Conservation (phyloP, 768 basidiomycete species). For the Grammothele lineata region DNA sequence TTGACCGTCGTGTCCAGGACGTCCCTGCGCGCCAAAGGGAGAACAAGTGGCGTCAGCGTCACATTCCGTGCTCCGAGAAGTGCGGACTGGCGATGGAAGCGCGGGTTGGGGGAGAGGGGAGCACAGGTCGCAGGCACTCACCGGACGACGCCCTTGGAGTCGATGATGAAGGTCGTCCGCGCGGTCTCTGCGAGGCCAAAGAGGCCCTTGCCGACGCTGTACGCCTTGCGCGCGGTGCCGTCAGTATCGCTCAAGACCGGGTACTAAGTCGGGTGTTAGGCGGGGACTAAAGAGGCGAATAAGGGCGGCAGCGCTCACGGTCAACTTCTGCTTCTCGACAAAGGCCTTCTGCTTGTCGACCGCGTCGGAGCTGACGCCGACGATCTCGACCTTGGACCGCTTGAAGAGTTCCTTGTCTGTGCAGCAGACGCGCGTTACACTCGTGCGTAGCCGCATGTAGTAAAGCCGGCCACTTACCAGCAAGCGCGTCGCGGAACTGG, state of each 20-base stretch:
- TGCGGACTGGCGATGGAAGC: too few relatives aligned
- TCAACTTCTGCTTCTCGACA: constrained; percentile 64
- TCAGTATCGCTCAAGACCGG: constrained; percentile 73
- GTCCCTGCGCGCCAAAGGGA: constrained; percentile 37
- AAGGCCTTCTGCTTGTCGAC: constrained; percentile 72
- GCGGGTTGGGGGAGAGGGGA: too few relatives aligned
- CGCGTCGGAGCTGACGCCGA: constrained; percentile 73
- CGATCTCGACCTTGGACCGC: constrained; percentile 54
- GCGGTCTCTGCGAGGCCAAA: constrained; percentile 55
- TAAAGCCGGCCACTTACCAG: constrained; percentile 45
- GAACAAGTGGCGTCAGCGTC: constrained; percentile 3
- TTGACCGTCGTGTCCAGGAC: constrained; percentile 57
- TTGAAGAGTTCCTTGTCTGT: constrained; percentile 65
- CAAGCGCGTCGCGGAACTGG: constrained; percentile 75
- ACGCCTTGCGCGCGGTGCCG: constrained; percentile 58
- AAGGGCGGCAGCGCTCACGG: constrained; percentile 36
- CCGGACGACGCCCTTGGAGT: constrained; percentile 64
- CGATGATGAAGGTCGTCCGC: constrained; percentile 75
- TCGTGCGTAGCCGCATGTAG: too few relatives aligned
- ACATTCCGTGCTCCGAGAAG: too few relatives aligned
- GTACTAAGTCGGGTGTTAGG: constrained; percentile 41
- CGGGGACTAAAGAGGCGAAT: neutral
- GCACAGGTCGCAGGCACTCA: constrained; percentile 28
- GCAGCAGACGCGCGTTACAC: too few relatives aligned
- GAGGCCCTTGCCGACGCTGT: constrained; percentile 61